Evolutionary conservation across 345 rosid species (phyloP).

Genomic region (Capsella bursapastoris): DNA sequence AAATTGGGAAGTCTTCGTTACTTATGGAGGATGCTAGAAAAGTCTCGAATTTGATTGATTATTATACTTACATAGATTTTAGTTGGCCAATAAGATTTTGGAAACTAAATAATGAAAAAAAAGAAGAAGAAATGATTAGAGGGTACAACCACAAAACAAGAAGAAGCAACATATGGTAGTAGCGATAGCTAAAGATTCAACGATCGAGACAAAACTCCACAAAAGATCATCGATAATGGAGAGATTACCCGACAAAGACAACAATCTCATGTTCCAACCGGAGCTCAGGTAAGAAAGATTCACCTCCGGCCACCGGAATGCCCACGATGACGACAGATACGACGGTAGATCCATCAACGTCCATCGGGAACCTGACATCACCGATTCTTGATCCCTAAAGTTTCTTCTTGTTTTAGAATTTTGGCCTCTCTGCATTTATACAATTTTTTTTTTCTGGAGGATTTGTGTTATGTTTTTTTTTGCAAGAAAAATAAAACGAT

Average conservation of each 20-base stretch:
- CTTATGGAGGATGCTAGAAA: background rate
- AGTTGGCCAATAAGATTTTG: background rate
- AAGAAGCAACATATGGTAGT: slow-evolving; percentile 83
- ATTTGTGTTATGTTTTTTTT: background rate
- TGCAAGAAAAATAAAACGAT: background rate
- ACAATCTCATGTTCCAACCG: slow-evolving; percentile 50
- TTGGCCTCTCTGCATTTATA: background rate
- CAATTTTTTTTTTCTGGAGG: slow-evolving; percentile 5
- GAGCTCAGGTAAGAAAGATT: slow-evolving; percentile 52
- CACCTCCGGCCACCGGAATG: slow-evolving; percentile 70
- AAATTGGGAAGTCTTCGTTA: too few species aligned
- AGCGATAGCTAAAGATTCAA: slow-evolving; percentile 72
- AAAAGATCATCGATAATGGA: slow-evolving; percentile 68
- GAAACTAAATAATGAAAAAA: background rate
- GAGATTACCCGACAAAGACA: slow-evolving; percentile 49
- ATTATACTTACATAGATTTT: slow-evolving; percentile 21
- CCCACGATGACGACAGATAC: slow-evolving; percentile 46
- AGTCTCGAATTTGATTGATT: slow-evolving; percentile 7
- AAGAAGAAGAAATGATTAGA: slow-evolving; percentile 46
- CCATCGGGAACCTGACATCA: slow-evolving; percentile 55
- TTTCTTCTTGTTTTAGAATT: background rate
- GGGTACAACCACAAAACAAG: slow-evolving; percentile 80
- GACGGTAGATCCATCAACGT: slow-evolving; percentile 51
- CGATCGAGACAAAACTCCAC: slow-evolving; percentile 63
- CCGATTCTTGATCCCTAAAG: background rate